These are phyloP conservation scores for Dioscorea zingiberensis DNA, from an alignment of 106 monocot species.

Conservation along the genomic window DNA sequence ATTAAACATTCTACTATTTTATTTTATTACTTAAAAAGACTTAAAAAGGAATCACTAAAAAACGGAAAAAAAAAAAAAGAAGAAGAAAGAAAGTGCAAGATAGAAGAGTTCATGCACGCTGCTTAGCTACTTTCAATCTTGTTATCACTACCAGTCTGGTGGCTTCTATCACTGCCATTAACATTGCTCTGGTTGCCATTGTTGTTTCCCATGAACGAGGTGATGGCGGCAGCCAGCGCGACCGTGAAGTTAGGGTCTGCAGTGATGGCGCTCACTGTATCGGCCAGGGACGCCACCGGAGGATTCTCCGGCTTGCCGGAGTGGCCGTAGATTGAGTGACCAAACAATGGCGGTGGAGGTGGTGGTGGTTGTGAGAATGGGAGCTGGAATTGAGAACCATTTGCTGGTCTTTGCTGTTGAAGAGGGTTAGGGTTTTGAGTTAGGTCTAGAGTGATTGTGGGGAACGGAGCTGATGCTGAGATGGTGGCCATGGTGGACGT, in stretches of 20 bases:
- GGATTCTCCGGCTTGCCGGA: background rate
- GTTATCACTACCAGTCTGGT: background rate
- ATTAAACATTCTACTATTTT: no score
- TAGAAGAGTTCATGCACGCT: background rate
- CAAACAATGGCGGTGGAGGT: background rate
- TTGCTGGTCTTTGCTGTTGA: background rate
- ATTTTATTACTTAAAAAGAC: background rate
- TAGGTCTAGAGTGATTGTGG: conserved; percentile 20
- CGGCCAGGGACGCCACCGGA: background rate
- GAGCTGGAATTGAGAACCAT: no score
- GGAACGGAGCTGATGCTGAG: conserved; percentile 17
- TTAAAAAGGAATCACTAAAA: background rate
- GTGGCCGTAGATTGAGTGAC: background rate
- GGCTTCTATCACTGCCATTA: background rate
- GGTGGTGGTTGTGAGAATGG: background rate
- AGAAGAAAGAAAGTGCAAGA: background rate
- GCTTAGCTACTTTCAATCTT: background rate
- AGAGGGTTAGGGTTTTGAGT: conserved; percentile 5
- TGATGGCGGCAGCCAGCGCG: conserved; percentile 11
- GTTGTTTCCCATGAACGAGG: conserved; percentile 8
- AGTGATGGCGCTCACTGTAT: conserved; percentile 4
- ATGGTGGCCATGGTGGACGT: conserved; percentile 22
- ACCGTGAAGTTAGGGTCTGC: conserved; percentile 20
- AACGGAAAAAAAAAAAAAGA: background rate
- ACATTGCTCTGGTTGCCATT: background rate